These are phyloP conservation scores for Onygena corvina DNA, from an alignment of 2,329 filamentous ascomycete species.

Conservation along the genomic window DNA sequence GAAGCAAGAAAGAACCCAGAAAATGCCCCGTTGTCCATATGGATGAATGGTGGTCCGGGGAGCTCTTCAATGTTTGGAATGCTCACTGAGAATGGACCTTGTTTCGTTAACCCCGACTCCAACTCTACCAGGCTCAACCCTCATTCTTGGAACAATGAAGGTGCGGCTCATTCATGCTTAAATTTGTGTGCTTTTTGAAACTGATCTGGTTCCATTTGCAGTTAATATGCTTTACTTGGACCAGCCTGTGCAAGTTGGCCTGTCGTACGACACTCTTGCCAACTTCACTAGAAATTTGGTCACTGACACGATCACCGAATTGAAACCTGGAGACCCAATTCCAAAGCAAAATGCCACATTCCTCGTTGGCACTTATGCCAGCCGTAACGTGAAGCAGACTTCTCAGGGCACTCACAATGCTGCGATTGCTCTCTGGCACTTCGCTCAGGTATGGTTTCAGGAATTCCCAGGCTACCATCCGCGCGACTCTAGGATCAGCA, in stretches of 20 bases:
- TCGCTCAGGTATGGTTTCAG: background rate
- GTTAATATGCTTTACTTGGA: constrained; percentile 58
- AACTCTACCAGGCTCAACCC: constrained; percentile 44
- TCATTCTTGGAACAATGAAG: constrained; percentile 50
- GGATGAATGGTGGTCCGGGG: constrained; percentile 52
- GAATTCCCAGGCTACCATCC: constrained; percentile 7
- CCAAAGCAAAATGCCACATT: background rate
- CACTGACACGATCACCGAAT: background rate
- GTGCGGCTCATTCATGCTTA: constrained; percentile 37
- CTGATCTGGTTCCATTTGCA: background rate
- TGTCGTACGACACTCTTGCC: constrained; percentile 14
- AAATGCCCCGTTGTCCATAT: constrained; percentile 48
- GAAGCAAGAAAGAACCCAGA: constrained; percentile 43
- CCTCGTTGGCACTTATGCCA: background rate
- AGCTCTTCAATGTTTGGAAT: constrained; percentile 48
- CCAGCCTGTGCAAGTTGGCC: constrained; percentile 48
- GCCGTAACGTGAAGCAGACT: background rate
- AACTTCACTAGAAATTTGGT: constrained; percentile 14
- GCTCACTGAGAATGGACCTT: constrained; percentile 43
- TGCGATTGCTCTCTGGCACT: constrained; percentile 6
- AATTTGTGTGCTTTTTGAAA: constrained; percentile 15
- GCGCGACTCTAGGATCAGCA: background rate
- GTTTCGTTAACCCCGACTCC: constrained; percentile 41
- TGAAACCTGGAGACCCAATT: constrained; percentile 12
- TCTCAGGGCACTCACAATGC: background rate